phyloP scores from a whole-genome alignment of 306 rosid species.

The Glycine tomentella region DNA sequence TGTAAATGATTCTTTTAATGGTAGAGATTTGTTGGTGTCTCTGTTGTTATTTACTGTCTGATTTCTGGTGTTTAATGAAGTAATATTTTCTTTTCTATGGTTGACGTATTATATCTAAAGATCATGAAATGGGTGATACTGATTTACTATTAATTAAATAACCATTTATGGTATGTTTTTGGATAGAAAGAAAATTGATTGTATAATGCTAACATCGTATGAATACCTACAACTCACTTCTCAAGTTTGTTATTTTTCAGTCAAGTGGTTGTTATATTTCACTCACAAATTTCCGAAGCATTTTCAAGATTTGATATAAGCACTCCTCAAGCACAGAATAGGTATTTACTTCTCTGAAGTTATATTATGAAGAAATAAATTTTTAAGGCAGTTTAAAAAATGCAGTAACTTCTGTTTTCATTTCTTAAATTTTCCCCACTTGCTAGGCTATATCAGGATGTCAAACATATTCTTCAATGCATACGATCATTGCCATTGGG shows the following conservation, averaged over 20 bases:
- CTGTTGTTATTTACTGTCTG: neutral
- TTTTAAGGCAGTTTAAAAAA: neutral
- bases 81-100: neutral
- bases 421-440: slow-evolving; percentile 20
- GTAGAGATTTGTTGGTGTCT: slow-evolving; percentile 1
- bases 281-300: slow-evolving; percentile 97
- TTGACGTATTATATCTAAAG: slow-evolving; percentile 3
- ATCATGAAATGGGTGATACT: neutral
- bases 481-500: slow-evolving; percentile 90
- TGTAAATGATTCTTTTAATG: neutral
- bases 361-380: neutral
- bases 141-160: slow-evolving; percentile 14
- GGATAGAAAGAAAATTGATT: slow-evolving; percentile 30
- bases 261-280: slow-evolving; percentile 92
- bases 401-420: neutral
- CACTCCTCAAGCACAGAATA: slow-evolving; percentile 82
- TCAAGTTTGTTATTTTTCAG: slow-evolving; percentile 58
- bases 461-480: slow-evolving; percentile 93
- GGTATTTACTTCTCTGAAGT: slow-evolving; percentile 55
- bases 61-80: neutral
- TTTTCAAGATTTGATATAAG: slow-evolving; percentile 84
- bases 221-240: slow-evolving; percentile 38
- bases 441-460: slow-evolving; percentile 79
- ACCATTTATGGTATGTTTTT: slow-evolving; percentile 3
- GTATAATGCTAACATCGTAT: neutral